phyloP scores from a whole-genome alignment of 192 early-diverging fungal species.

The Umbelopsis sp. region DNA sequence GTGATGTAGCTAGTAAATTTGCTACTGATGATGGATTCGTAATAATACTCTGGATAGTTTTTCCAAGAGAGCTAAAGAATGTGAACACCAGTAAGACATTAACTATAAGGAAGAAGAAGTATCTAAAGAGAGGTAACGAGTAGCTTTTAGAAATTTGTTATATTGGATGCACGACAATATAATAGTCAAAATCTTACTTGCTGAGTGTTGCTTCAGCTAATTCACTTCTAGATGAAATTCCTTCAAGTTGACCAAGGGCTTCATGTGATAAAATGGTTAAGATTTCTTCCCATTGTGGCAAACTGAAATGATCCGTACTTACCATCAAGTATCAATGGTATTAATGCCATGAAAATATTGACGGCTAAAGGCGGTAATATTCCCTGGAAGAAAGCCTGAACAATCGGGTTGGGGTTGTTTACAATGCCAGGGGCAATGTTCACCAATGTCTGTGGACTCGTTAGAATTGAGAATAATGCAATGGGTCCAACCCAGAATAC shows the following conservation, averaged over 20 bases:
- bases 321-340: slow-evolving; percentile 68
- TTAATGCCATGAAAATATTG: slow-evolving; percentile 61
- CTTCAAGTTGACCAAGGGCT: slow-evolving; percentile 38
- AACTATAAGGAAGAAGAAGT: slow-evolving; percentile 74
- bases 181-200: slow-evolving; percentile 18
- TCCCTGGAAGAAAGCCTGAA: slow-evolving; percentile 62
- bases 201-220: slow-evolving; percentile 37
- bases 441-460: slow-evolving; percentile 57
- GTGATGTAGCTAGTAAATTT: slow-evolving; percentile 57
- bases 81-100: slow-evolving; percentile 77
- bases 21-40: slow-evolving; percentile 58
- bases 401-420: slow-evolving; percentile 37
- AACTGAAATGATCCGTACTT: background rate
- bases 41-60: slow-evolving; percentile 58
- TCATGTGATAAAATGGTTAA: background rate
- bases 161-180: background rate
- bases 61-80: slow-evolving; percentile 59
- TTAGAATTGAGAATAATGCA: slow-evolving; percentile 61
- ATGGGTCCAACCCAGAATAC: slow-evolving; percentile 76
- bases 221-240: slow-evolving; percentile 29
- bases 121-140: slow-evolving; percentile 39
- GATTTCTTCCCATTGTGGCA: background rate
- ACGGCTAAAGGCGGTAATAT: slow-evolving; percentile 69
- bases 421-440: slow-evolving; percentile 58
- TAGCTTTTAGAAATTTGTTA: background rate